phyloP scores from a whole-genome alignment of 176 grass and related monocot species.

The Eremochloa ophiuroides region DNA sequence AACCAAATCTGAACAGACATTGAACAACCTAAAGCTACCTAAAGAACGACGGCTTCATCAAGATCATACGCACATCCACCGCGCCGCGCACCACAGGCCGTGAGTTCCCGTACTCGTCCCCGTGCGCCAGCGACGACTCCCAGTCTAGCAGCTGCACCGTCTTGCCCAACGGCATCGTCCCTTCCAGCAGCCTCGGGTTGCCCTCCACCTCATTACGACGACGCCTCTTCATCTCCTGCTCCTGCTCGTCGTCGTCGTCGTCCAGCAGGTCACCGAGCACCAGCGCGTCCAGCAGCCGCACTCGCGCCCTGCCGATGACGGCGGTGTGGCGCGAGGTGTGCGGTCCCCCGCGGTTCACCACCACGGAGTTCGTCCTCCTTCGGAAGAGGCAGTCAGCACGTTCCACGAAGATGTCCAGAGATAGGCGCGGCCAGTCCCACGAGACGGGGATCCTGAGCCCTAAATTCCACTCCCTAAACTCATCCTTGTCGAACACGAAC shows the following conservation, averaged over 20 bases:
- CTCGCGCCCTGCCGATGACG: slow-evolving; percentile 11
- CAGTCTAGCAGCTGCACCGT: not conserved
- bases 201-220: not conserved
- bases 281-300: slow-evolving; percentile 22
- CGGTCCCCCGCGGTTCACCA: slow-evolving; percentile 17
- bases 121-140: not conserved
- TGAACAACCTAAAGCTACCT: not conserved
- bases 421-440: not conserved
- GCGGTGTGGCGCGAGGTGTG: slow-evolving; percentile 22
- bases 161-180: slow-evolving; percentile 21
- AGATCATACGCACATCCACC: not conserved
- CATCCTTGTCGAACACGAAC: not conserved
- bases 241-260: not conserved
- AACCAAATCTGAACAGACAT: not conserved
- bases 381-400: not conserved
- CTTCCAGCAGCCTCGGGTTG: not conserved
- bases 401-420: not conserved
- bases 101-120: not conserved
- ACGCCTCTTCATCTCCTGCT: not conserved
- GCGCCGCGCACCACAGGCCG: not conserved
- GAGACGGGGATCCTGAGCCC: not conserved
- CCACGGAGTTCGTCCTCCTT: not conserved
- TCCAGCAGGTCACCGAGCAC: not conserved
- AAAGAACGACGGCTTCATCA: not conserved
- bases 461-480: not conserved